Percentiles rank a stretch among this genome's conserved stretches.
phyloP scores from a whole-genome alignment of 257 asterid genomes.

The Anisodus acutangulus region DNA sequence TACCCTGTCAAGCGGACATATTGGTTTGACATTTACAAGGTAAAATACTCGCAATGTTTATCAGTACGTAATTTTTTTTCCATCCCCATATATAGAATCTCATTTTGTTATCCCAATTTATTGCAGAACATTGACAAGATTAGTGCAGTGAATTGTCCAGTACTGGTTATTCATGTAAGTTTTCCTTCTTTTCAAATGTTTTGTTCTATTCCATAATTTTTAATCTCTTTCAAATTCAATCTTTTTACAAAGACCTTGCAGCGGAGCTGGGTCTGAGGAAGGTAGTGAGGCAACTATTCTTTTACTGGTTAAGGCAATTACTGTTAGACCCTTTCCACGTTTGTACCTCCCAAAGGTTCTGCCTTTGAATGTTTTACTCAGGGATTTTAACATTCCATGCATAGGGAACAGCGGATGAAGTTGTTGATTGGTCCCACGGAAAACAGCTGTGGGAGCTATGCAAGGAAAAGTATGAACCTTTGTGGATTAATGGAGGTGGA shows the following conservation, averaged over 20 bases:
- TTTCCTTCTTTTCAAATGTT: slow-evolving; percentile 29
- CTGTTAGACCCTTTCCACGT: background rate
- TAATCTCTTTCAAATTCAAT: background rate
- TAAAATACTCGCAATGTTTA: slow-evolving; percentile 29
- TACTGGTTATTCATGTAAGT: slow-evolving; percentile 97
- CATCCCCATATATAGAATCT: background rate
- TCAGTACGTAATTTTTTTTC: background rate
- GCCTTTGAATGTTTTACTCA: background rate
- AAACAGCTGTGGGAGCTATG: slow-evolving; percentile 90
- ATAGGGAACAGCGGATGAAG: slow-evolving; percentile 94
- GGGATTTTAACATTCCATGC: slow-evolving; percentile 27
- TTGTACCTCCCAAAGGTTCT: background rate
- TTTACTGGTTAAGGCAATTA: background rate
- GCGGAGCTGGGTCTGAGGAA: background rate
- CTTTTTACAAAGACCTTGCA: background rate
- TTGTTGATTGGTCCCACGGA: slow-evolving; percentile 90
- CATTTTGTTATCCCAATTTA: slow-evolving; percentile 28
- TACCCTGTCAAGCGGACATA: slow-evolving; percentile 93
- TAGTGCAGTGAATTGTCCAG: slow-evolving; percentile 80
- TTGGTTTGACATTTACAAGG: slow-evolving; percentile 99
- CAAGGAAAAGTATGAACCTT: slow-evolving; percentile 82
- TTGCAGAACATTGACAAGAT: slow-evolving; percentile 97
- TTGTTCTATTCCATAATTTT: background rate
- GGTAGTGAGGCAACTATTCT: background rate
- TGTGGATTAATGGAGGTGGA: slow-evolving; percentile 91